These are phyloP conservation scores for Yamadazyma atlantica DNA, from an alignment of 1,139 yeast genomes.

Conservation along the genomic window DNA sequence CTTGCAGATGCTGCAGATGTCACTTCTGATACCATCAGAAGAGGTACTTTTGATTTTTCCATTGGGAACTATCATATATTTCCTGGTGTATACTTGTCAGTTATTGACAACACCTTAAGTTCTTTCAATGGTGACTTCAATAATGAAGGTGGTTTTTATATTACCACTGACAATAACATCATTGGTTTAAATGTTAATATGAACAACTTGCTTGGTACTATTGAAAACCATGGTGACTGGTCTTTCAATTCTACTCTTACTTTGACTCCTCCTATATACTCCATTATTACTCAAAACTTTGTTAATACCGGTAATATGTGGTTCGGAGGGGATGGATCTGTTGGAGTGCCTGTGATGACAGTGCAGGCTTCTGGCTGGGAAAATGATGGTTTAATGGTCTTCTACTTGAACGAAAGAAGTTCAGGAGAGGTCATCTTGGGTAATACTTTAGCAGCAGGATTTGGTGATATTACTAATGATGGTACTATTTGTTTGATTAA, in stretches of 20 bases:
- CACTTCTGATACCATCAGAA: constrained; percentile 7
- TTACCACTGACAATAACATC: constrained; percentile 11
- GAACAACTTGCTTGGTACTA: neutral
- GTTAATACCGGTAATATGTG: constrained; percentile 26
- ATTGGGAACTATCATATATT: constrained; percentile 22
- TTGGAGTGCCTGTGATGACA: constrained; percentile 18
- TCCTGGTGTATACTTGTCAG: constrained; percentile 28
- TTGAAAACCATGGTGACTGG: constrained; percentile 20
- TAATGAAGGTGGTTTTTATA: constrained; percentile 23
- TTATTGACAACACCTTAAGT: constrained; percentile 23
- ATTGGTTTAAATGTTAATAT: constrained; percentile 4
- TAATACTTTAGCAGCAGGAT: constrained; percentile 8
- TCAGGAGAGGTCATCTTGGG: constrained; percentile 20
- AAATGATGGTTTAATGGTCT: constrained; percentile 25
- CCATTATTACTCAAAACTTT: constrained; percentile 13
- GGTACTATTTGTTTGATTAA: constrained; percentile 28
- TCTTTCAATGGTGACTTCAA: constrained; percentile 18
- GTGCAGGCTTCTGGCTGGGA: constrained; percentile 19
- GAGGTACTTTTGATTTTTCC: constrained; percentile 17
- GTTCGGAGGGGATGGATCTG: constrained; percentile 22
- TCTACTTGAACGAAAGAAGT: constrained; percentile 19
- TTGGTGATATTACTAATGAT: constrained; percentile 19
- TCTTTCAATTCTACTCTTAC: constrained; percentile 19
- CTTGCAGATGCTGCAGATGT: constrained; percentile 8
- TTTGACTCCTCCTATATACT: constrained; percentile 15